Base-by-base conservation (phyloP, 768 basidiomycete genomes). In the Suillus placidus region DNA sequence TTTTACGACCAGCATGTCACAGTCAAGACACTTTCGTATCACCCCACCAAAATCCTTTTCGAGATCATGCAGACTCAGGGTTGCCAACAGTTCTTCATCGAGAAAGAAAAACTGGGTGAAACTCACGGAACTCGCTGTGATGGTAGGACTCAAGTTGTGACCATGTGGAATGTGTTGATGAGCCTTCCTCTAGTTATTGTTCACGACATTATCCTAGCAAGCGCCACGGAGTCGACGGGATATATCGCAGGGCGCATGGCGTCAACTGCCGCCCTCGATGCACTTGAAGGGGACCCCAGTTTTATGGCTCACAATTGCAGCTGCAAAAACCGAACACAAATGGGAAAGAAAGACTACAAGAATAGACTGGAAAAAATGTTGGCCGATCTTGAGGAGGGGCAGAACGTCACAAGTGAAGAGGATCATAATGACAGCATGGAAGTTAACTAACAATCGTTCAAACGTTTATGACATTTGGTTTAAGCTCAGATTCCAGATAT, bases 1-100 rank as follows among this genome's bases (percentile, higher is more conserved):
- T 95, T 95, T 74, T 92, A 88, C 71, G 88, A 93, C 75, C 83
- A 83, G 68, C 87, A 93, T 68, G 85, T 94, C 74, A 87, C 87
- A 34, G 78, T 92, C 64, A 85, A 87, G 70, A 92, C 88, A 38
- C 80, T 93, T 23, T 86, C 90, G 4, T 86, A 88, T 69, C 92
- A 94, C 74, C 93, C 93, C 2, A 91, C 89, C 32, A 90, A 90
- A 72, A 80, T 86, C 61, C 81, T 94, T 14, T 88, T 88, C 62
- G 92, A 94, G 71, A 73, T 92, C 34, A 79, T 93, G 61, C 90
- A 93, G 71, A 83, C 85, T 35, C 84, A 88, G 69, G 88, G 89
- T 51, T 93, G 93, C 70, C 88, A 87, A 60, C 78, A 83, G 64
- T 89, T 92, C 64, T 80, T 84, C 65, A 82, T 91, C 54, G 72